Evolutionary conservation across 108 stramenopile genomes (phyloP), one percentile per base, ranked within the genome.

Genomic region (Stephanodiscus triporus): DNA sequence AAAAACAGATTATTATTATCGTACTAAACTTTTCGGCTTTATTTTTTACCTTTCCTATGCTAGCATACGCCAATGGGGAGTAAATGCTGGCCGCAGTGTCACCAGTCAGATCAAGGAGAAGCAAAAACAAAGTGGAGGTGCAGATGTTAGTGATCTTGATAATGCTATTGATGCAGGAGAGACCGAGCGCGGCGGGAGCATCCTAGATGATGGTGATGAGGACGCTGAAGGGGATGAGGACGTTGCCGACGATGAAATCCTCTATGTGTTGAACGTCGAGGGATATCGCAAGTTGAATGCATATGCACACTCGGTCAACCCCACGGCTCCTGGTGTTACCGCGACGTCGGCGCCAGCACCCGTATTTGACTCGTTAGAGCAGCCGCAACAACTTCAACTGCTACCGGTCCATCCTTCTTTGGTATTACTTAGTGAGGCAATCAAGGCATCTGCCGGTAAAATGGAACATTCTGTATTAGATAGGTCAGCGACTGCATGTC

Each of bases 391-490:
- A 50, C 2, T 36, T 42, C 81, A 78, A 36, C 53, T 59, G 42
- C 57, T 81, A 20, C 83, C 86, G n/a, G 60, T 84, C 22, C 95
- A 96, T 82, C 89, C 91, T 9, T 57, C 77, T 4, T 70, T 96
- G 49, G 75, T 74, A 17, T 42, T 66, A 6, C 72, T 96, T 27
- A 72, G 91, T 66, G 79, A 84, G 6, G 86, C 91, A 67, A 89
- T 96, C 55, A 72, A 80, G 62, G 64, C 75, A 24, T 91, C 90
- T 13, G 91, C 90, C 24, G 90, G 89, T 0, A 91, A 81, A 64
- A 94, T 96, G 84, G 88, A 91, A 62, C 95, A 96, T 70, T 81
- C 86, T 24, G 92, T 97, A 32, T 70, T 97, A 9, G 90, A 95
- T 63, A 85, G 86, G 30, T 89, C 92, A n/a, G 92, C 89, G 13